Evolutionary conservation across 805 yeast species (phyloP), one percentile per base, ranked within the genome.

Genomic region (Diddensiella santjacobensis): DNA sequence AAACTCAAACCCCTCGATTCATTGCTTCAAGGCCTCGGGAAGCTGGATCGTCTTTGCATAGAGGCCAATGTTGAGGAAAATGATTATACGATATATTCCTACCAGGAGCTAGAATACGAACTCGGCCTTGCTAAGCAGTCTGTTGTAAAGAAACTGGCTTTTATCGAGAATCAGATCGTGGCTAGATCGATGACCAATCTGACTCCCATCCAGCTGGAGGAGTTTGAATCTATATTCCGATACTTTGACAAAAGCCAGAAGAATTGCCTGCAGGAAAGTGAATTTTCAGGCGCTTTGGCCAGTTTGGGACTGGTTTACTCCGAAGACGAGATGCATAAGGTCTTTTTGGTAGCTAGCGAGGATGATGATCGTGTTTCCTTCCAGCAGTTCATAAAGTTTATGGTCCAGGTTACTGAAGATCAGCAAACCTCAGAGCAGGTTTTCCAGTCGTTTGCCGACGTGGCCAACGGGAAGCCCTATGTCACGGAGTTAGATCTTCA

Each of bases 241-340:
- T 69, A 67, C 49, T 71, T 71, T 50, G 71, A 67, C 50, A 62
- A 58, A 26, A 66, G 68, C 1, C 62, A 62, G 40, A 69, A 69
- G 47, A 66, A 67, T 33, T 61, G 65, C 30, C 59, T 76, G 45
- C 64, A 66, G 29, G 70, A 70, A 47, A 42, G 51, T 8, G 80
- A 76, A 56, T 77, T 76, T 50, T 60, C 65, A 2, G 69, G 68
- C 0, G 74, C 77, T 2, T 57, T 75, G 49, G 66, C 67, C n/a
- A 61, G 69, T 36, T 58, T 74, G 20, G 75, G 76, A 19, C 65
- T 71, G 1, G 65, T 62, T 3, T 61, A 70, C 40, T 50, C 61
- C 1, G 66, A 61, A 10, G 63, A 56, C 1, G 74, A 71, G 48
- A 60, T 64, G 43, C 63, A 60, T 31, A 70, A 71, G 24, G 59